Evolutionary conservation across 306 rosid species (phyloP).

Genomic region (Dalbergia cultrata): DNA sequence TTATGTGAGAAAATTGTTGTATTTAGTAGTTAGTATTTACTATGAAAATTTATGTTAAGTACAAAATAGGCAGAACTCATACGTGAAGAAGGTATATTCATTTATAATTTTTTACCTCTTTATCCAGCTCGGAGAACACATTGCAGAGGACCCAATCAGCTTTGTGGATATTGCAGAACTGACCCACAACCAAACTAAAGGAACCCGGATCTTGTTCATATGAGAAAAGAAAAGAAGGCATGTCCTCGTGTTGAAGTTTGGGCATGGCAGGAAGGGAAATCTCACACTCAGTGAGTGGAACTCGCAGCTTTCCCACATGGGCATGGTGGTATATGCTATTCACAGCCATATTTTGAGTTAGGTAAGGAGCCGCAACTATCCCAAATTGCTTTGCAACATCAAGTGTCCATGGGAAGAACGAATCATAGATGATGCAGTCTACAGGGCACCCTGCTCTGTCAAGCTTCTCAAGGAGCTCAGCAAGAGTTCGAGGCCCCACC

Average conservation of each 20-base stretch:
- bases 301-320: slow-evolving; percentile 27
- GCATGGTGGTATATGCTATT: slow-evolving; percentile 47
- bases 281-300: slow-evolving; percentile 15
- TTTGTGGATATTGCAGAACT: slow-evolving; percentile 51
- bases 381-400: slow-evolving; percentile 54
- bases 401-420: slow-evolving; percentile 52
- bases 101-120: slow-evolving; percentile 35
- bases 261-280: slow-evolving; percentile 48
- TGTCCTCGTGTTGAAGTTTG: slow-evolving; percentile 32
- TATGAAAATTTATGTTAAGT: too few relatives aligned
- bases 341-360: slow-evolving; percentile 52
- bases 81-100: too few relatives aligned
- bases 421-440: slow-evolving; percentile 54
- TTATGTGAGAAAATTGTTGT: too few relatives aligned
- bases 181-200: slow-evolving; percentile 19
- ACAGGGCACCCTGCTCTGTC: not conserved
- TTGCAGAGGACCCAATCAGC: slow-evolving; percentile 59
- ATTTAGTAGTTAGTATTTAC: too few relatives aligned
- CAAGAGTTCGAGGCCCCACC: slow-evolving; percentile 41
- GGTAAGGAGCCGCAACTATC: slow-evolving; percentile 40
- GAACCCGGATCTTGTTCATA: slow-evolving; percentile 1
- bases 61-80: too few relatives aligned
- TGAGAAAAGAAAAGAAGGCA: slow-evolving; percentile 53
- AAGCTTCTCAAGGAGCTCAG: slow-evolving; percentile 42
- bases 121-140: slow-evolving; percentile 45